Percentiles rank a stretch among this genome's conserved stretches.
phyloP scores from a whole-genome alignment of 495 filamentous ascomycete genomes.

The Penicillium pulvis region DNA sequence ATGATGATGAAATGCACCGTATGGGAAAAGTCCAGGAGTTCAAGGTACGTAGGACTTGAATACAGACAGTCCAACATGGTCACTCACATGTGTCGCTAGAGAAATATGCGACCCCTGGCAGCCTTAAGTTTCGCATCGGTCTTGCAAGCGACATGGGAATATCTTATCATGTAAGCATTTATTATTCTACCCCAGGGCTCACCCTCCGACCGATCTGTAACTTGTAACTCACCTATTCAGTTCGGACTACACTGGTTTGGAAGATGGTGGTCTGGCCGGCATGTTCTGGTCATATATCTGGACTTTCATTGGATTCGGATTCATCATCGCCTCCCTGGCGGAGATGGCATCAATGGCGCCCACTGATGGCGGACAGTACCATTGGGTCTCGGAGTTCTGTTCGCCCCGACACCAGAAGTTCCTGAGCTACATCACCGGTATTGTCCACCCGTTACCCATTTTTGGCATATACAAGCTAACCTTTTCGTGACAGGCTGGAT shows the following conservation, averaged over 20 bases:
- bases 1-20: constrained; percentile 16
- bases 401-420: constrained; percentile 42
- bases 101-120: constrained; percentile 28
- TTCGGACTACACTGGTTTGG: constrained; percentile 20
- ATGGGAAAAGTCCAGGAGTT: constrained; percentile 20
- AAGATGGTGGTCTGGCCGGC: constrained; percentile 24
- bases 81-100: constrained; percentile 2
- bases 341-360: constrained; percentile 45
- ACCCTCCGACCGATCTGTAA: not conserved
- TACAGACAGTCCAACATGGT: too few relatives aligned
- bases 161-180: constrained; percentile 25
- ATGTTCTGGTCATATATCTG: constrained; percentile 39
- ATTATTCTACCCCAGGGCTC: too few relatives aligned
- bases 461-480: not conserved
- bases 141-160: constrained; percentile 33
- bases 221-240: constrained; percentile 1
- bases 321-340: constrained; percentile 36
- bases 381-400: constrained; percentile 54
- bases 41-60: constrained; percentile 4
- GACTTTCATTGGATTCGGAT: constrained; percentile 36
- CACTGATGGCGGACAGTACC: constrained; percentile 46
- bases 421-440: constrained; percentile 47
- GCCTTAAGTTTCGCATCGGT: constrained; percentile 32
- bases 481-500: constrained; percentile 43
- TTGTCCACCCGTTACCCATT: not conserved